phyloP scores from a whole-genome alignment of 495 filamentous ascomycete genomes.

The Aspergillus heteromorphus region DNA sequence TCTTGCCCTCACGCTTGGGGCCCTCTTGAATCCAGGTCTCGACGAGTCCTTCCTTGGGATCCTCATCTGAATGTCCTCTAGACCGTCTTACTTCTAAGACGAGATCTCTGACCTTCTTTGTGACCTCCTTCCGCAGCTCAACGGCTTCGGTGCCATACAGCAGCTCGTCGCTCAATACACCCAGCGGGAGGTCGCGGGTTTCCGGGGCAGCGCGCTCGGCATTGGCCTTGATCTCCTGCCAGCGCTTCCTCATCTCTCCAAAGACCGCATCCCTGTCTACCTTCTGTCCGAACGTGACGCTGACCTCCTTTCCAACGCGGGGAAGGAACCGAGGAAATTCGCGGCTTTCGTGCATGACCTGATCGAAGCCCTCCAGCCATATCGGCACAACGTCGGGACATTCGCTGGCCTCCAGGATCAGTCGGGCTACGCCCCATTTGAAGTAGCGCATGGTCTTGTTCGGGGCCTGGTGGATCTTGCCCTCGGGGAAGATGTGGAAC shows the following conservation, averaged over 20 bases:
- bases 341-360: conserved; percentile 78
- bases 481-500: conserved; percentile 96
- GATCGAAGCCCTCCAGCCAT: conserved; percentile 82
- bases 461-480: conserved; percentile 83
- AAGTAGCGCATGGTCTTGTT: conserved; percentile 83
- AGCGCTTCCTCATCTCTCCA: conserved; percentile 61
- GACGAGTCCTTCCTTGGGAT: conserved; percentile 58
- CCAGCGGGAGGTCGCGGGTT: conserved; percentile 40
- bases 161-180: conserved; percentile 64
- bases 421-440: conserved; percentile 88
- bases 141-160: conserved; percentile 68
- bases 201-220: conserved; percentile 28
- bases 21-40: conserved; percentile 60
- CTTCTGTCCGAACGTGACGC: conserved; percentile 63
- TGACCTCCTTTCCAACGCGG: conserved; percentile 62
- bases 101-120: conserved; percentile 67
- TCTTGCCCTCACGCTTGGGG: conserved; percentile 49
- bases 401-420: conserved; percentile 82
- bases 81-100: conserved; percentile 69
- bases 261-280: conserved; percentile 47
- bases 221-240: conserved; percentile 57
- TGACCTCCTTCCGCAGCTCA: conserved; percentile 74
- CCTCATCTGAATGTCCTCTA: conserved; percentile 72
- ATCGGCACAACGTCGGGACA: conserved; percentile 85
- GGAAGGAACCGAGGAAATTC: conserved; percentile 78